Conservation (phyloP, 1,139 yeast genomes). For the Ogataea hybrid region DNA sequence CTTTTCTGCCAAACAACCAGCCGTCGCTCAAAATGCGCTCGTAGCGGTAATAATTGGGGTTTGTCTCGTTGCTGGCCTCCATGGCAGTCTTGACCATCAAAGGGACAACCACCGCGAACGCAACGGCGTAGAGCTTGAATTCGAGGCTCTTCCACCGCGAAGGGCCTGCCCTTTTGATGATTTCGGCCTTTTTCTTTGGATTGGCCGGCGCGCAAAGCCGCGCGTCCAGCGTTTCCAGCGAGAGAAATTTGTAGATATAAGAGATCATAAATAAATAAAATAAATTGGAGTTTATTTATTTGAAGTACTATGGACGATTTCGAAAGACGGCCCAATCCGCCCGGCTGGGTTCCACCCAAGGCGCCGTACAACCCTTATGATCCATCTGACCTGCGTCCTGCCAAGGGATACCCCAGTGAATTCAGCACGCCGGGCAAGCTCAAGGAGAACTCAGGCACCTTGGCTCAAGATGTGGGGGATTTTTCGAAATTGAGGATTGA, state of each 20-base stretch:
- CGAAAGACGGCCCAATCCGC: conserved; percentile 72
- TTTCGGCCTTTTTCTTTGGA: conserved; percentile 39
- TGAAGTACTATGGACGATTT: conserved; percentile 9
- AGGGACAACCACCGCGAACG: conserved; percentile 72
- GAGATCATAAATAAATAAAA: conserved; percentile 6
- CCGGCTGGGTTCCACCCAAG: conserved; percentile 78
- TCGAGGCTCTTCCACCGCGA: conserved; percentile 77
- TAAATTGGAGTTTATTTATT: not conserved
- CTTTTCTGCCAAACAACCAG: conserved; percentile 79
- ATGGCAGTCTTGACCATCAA: conserved; percentile 78
- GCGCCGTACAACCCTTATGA: conserved; percentile 89
- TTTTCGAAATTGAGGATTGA: conserved; percentile 70
- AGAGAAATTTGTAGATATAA: conserved; percentile 46
- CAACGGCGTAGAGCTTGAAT: conserved; percentile 63
- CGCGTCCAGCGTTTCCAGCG: conserved; percentile 75
- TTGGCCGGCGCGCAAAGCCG: conserved; percentile 60
- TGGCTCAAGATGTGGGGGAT: conserved; percentile 68
- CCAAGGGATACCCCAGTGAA: conserved; percentile 85
- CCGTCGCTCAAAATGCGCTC: conserved; percentile 60
- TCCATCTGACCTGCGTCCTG: conserved; percentile 71
- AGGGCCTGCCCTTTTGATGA: conserved; percentile 44
- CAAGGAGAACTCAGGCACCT: conserved; percentile 52
- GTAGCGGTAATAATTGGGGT: conserved; percentile 71
- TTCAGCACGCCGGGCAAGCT: conserved; percentile 54
- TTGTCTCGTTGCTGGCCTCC: conserved; percentile 74